phyloP scores from a whole-genome alignment of 2,329 filamentous ascomycete species.

The Calonectria hongkongensis region DNA sequence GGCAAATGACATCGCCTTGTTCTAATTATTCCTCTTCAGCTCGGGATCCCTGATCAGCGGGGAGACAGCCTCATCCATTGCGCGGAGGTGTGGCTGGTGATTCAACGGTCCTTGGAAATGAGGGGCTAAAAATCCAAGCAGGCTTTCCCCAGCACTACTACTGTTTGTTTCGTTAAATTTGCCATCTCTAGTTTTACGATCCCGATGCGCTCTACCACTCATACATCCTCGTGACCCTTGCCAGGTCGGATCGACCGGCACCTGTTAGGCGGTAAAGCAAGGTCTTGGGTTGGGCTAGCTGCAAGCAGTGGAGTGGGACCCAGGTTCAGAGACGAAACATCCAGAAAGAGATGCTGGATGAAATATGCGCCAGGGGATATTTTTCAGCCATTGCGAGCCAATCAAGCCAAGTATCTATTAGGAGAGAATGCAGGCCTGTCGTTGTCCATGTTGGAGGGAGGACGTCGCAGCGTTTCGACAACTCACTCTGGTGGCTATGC shows the following conservation, averaged over 20 bases:
- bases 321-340: conserved; percentile 5
- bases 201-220: conserved; percentile 43
- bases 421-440: not conserved
- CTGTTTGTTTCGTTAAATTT: conserved; percentile 1
- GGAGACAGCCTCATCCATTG: conserved; percentile 29
- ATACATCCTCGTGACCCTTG: conserved; percentile 28
- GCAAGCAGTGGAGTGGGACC: conserved; percentile 17
- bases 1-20: conserved; percentile 11
- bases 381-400: not conserved
- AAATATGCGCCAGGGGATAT: not conserved
- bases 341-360: conserved; percentile 1
- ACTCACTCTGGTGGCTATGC: conserved; percentile 25
- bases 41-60: conserved; percentile 34
- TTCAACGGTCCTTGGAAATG: conserved; percentile 21
- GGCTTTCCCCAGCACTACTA: conserved; percentile 14
- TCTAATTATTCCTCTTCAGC: conserved; percentile 25
- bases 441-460: conserved; percentile 4
- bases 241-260: conserved; percentile 51
- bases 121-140: conserved; percentile 2
- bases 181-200: conserved; percentile 10
- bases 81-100: conserved; percentile 34
- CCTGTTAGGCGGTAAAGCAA: conserved; percentile 34
- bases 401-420: not conserved
- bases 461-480: conserved; percentile 4
- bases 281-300: conserved; percentile 23